Percentiles rank a stretch among this genome's conserved stretches.
These are phyloP conservation scores for Microcyclospora tardicrescens DNA, from an alignment of 2,329 filamentous ascomycete species.

Conservation along the genomic window DNA sequence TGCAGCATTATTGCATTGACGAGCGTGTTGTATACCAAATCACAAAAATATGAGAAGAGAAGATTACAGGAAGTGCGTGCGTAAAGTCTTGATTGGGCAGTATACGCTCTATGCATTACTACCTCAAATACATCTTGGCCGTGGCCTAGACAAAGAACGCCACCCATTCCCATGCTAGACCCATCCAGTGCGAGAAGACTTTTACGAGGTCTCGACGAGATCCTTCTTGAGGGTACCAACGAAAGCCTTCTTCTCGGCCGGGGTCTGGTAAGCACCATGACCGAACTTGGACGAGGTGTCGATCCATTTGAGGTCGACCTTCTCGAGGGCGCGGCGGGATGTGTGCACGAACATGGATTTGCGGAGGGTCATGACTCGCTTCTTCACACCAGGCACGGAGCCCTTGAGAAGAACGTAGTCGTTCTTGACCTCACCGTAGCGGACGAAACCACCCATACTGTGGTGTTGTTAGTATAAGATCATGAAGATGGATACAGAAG, in stretches of 20 bases:
- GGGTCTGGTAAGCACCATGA: conserved; percentile 98
- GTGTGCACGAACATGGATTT: conserved; percentile 99
- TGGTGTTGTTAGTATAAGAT: conserved; percentile 22
- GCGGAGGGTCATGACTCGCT: conserved; percentile 96
- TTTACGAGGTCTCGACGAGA: conserved; percentile 34
- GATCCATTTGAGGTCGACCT: conserved; percentile 99
- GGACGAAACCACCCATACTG: conserved; percentile 97
- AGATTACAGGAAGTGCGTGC: no score
- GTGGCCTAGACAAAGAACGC: no score
- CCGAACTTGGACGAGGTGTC: conserved; percentile 99
- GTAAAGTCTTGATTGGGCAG: no score
- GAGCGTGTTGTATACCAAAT: no score
- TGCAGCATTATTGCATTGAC: no score
- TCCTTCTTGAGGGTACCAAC: conserved; percentile 99
- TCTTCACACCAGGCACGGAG: conserved; percentile 95
- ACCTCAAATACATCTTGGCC: no score
- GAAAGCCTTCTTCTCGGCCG: conserved; percentile 94
- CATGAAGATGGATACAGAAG: not conserved
- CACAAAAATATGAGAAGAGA: no score
- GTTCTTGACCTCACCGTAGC: conserved; percentile 98
- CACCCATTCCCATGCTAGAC: not conserved
- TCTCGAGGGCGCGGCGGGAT: conserved; percentile 89
- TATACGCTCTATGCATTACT: no score
- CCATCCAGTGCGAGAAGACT: not conserved
- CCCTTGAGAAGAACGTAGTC: conserved; percentile 98